These are phyloP conservation scores for Candida hungchunana DNA, from an alignment of 805 yeast genomes.

Conservation along the genomic window DNA sequence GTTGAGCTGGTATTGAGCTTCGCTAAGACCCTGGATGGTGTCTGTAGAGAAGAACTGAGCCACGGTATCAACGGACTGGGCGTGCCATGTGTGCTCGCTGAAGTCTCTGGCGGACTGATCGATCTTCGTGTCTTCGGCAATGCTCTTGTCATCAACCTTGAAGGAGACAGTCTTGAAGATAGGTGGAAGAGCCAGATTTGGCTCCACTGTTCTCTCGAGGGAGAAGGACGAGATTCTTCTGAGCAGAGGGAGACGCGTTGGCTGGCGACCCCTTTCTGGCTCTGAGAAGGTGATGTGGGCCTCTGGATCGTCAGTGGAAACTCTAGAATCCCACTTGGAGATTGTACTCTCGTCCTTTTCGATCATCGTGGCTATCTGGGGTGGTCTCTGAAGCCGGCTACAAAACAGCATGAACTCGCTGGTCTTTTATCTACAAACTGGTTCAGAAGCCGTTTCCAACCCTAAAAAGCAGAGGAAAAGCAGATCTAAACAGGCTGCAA, in stretches of 20 bases:
- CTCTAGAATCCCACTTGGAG: slow-evolving; percentile 9
- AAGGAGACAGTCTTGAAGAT: slow-evolving; percentile 36
- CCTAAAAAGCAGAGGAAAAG: neutral
- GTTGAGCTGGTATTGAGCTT: slow-evolving; percentile 6
- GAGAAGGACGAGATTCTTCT: slow-evolving; percentile 8
- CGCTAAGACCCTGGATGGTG: slow-evolving; percentile 25
- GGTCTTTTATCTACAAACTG: neutral
- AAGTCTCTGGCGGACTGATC: slow-evolving; percentile 24
- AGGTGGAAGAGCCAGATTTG: slow-evolving; percentile 33
- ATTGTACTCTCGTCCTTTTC: slow-evolving; percentile 1
- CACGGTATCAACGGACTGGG: slow-evolving; percentile 25
- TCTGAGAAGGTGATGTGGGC: slow-evolving; percentile 8
- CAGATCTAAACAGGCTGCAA: neutral
- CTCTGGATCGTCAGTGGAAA: slow-evolving; percentile 9
- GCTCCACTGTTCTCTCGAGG: slow-evolving; percentile 18
- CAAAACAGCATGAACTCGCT: neutral
- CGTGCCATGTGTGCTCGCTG: slow-evolving; percentile 30
- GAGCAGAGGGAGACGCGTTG: neutral
- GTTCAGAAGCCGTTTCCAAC: too few species aligned
- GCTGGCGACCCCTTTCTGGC: slow-evolving; percentile 1
- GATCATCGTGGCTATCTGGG: neutral
- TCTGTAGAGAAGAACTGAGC: slow-evolving; percentile 25
- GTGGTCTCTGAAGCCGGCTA: neutral
- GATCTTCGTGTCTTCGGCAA: slow-evolving; percentile 12
- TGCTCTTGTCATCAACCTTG: slow-evolving; percentile 27